These are phyloP conservation scores for Aegilops speltoides DNA, from an alignment of 176 grass and related monocot species.

Conservation along the genomic window DNA sequence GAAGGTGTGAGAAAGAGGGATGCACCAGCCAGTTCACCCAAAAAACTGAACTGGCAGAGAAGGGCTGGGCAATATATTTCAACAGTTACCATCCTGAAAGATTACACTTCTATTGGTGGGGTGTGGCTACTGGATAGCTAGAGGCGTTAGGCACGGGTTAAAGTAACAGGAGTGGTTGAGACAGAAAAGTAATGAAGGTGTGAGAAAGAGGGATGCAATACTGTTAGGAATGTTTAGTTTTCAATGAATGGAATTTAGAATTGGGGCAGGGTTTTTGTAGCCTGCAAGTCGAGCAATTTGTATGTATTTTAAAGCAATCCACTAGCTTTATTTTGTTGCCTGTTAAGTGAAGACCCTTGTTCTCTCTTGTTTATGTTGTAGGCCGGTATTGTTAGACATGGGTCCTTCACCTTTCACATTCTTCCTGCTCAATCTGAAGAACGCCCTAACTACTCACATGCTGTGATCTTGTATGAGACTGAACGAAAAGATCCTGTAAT, in stretches of 20 bases:
- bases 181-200: background rate
- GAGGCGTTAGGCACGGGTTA: background rate
- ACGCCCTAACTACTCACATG: slow-evolving; percentile 45
- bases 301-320: slow-evolving; percentile 26
- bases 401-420: slow-evolving; percentile 41
- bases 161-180: background rate
- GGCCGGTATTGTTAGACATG: slow-evolving; percentile 36
- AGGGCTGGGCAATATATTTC: background rate
- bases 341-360: background rate
- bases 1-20: background rate
- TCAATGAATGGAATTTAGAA: slow-evolving; percentile 3
- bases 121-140: background rate
- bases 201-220: background rate
- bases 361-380: slow-evolving; percentile 24
- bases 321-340: slow-evolving; percentile 17
- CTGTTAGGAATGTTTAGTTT: slow-evolving; percentile 21
- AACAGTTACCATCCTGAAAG: background rate
- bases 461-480: slow-evolving; percentile 44
- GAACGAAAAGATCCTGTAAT: slow-evolving; percentile 6
- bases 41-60: background rate
- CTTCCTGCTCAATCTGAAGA: slow-evolving; percentile 42
- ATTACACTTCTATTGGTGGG: slow-evolving; percentile 5
- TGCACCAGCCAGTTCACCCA: background rate
- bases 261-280: background rate
- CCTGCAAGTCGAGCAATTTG: background rate